phyloP scores from a whole-genome alignment of 78 protist species.

The Parvularia atlantis region DNA sequence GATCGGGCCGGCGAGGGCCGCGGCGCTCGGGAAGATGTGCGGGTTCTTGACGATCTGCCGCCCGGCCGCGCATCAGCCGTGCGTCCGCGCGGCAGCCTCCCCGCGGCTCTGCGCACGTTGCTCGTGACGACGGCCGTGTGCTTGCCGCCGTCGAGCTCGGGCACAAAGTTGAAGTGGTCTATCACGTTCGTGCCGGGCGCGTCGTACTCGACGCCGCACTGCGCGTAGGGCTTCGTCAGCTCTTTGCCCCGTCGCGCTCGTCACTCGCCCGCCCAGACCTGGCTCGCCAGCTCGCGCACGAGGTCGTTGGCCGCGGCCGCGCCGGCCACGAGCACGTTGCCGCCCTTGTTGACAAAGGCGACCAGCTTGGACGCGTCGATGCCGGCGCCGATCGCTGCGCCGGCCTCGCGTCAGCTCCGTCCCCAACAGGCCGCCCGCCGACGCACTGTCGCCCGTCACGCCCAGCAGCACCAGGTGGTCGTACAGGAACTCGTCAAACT shows the following conservation, averaged over 20 bases:
- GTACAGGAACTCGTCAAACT: too few species aligned
- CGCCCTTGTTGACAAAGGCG: slow-evolving; percentile 51
- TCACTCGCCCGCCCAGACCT: too few species aligned
- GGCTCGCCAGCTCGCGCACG: slow-evolving; percentile 51
- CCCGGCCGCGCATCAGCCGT: background rate
- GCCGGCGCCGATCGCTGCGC: too few species aligned
- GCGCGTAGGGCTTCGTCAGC: too few species aligned
- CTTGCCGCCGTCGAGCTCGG: slow-evolving; percentile 18
- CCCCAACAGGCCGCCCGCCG: too few species aligned
- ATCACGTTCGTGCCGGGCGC: slow-evolving; percentile 34
- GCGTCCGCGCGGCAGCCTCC: background rate
- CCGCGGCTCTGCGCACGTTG: slow-evolving; percentile 12
- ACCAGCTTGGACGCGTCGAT: too few species aligned
- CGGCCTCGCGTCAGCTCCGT: too few species aligned
- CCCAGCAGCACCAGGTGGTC: too few species aligned
- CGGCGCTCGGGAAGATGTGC: background rate
- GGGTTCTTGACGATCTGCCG: background rate
- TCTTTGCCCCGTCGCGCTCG: too few species aligned
- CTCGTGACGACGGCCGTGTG: slow-evolving; percentile 41
- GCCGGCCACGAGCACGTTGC: slow-evolving; percentile 56
- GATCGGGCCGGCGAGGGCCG: background rate
- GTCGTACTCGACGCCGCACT: slow-evolving; percentile 58
- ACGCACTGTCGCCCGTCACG: too few species aligned
- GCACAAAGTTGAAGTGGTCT: slow-evolving; percentile 57
- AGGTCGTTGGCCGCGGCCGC: slow-evolving; percentile 31